Evolutionary conservation across 441 rosid species (phyloP).

Genomic region (Pelargonium australe): DNA sequence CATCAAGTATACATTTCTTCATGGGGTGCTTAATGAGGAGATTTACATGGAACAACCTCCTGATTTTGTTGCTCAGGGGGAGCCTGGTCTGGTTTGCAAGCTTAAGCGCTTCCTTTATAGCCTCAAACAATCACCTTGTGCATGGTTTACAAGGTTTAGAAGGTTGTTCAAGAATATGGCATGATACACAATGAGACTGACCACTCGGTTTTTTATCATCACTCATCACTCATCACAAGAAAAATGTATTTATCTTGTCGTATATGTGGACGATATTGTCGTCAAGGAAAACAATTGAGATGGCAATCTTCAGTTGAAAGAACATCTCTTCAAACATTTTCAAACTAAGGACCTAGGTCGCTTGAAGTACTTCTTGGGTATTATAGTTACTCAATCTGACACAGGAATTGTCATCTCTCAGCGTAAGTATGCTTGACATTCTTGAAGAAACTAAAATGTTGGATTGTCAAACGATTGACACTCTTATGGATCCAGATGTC

Average conservation of each 20-base stretch:
- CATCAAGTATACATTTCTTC: not conserved
- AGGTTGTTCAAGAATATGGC: too few species aligned
- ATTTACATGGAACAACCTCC: not conserved
- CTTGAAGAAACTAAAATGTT: not conserved
- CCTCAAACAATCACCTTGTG: not conserved
- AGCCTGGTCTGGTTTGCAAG: not conserved
- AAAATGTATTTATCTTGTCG: not conserved
- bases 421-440: not conserved
- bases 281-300: not conserved
- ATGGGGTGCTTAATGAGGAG: not conserved
- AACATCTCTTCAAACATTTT: not conserved
- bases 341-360: not conserved
- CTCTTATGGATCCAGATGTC: not conserved
- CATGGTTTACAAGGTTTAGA: not conserved
- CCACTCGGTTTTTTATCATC: not conserved
- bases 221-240: not conserved
- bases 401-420: not conserved
- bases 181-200: too few species aligned
- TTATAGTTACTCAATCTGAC: not conserved
- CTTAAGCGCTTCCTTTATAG: not conserved
- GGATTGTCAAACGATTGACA: not conserved
- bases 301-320: not conserved
- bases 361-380: not conserved
- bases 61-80: not conserved
- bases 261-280: not conserved